phyloP scores from a whole-genome alignment of 129 eudicot species.

The Deinandra increscens region DNA sequence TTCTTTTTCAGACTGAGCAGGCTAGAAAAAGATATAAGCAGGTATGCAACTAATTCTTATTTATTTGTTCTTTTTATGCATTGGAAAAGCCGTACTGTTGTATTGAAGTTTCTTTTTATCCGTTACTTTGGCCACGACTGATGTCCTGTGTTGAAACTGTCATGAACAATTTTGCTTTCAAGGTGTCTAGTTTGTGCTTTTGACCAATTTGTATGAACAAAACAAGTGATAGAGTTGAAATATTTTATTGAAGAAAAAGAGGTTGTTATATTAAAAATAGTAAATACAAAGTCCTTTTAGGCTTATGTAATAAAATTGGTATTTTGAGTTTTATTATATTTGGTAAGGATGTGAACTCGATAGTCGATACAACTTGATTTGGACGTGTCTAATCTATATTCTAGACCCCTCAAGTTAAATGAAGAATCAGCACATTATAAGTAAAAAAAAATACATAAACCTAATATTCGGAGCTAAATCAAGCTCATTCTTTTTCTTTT shows the following conservation, averaged over 20 bases:
- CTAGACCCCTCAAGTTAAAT: not conserved
- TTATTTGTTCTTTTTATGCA: too few relatives aligned
- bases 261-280: not conserved
- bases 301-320: not conserved
- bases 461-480: not conserved
- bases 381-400: not conserved
- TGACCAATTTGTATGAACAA: not conserved
- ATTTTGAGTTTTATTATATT: not conserved
- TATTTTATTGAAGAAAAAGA: not conserved
- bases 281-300: not conserved
- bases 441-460: not conserved
- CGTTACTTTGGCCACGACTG: too few relatives aligned
- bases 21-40: slow-evolving; percentile 59
- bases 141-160: too few relatives aligned
- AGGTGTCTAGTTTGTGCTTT: slow-evolving; percentile 7
- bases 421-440: too few relatives aligned
- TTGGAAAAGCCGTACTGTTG: too few relatives aligned
- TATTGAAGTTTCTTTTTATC: too few relatives aligned
- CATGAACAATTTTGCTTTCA: not conserved
- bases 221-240: not conserved
- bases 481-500: not conserved
- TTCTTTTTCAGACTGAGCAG: slow-evolving; percentile 55
- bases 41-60: slow-evolving; percentile 49
- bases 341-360: not conserved
- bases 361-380: not conserved